A percentile compares a stretch with the other conserved stretches of the same genome.
phyloP scores from a whole-genome alignment of 2,329 filamentous ascomycete genomes.

The Penicillium decumbens region DNA sequence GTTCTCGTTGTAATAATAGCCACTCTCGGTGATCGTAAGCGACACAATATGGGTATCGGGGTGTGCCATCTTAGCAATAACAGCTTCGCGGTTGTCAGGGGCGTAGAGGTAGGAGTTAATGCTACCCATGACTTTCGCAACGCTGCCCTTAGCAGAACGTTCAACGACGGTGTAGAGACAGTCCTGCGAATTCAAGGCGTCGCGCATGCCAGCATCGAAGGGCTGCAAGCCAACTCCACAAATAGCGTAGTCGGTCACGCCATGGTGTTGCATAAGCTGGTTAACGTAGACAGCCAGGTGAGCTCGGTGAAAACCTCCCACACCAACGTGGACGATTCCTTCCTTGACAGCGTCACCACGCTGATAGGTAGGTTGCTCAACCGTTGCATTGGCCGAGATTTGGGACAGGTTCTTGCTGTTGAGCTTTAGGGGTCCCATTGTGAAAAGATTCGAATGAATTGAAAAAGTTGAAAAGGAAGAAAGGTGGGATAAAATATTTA shows the following conservation, averaged over 20 bases:
- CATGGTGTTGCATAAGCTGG: slow-evolving; percentile 47
- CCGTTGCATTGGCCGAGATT: slow-evolving; percentile 28
- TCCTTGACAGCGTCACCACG: slow-evolving; percentile 47
- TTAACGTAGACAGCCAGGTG: slow-evolving; percentile 53
- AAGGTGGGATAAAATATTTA: neutral
- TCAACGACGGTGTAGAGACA: slow-evolving; percentile 53
- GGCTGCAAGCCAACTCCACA: slow-evolving; percentile 51
- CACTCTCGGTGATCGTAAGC: slow-evolving; percentile 54
- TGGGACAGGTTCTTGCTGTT: slow-evolving; percentile 38
- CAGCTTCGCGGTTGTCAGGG: slow-evolving; percentile 49
- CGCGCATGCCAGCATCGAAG: slow-evolving; percentile 51
- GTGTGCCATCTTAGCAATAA: slow-evolving; percentile 54
- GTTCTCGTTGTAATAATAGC: slow-evolving; percentile 57
- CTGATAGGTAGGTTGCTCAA: slow-evolving; percentile 44
- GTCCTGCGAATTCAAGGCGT: slow-evolving; percentile 49
- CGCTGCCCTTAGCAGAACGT: slow-evolving; percentile 50
- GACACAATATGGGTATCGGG: slow-evolving; percentile 53
- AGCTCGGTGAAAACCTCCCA: slow-evolving; percentile 54
- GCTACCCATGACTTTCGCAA: slow-evolving; percentile 48
- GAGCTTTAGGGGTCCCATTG: slow-evolving; percentile 38
- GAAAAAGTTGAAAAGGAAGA: neutral
- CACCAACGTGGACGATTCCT: slow-evolving; percentile 53
- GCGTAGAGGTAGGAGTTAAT: slow-evolving; percentile 53
- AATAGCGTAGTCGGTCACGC: slow-evolving; percentile 47
- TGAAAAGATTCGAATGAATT: slow-evolving; percentile 9